Base-by-base conservation (phyloP, 2,329 filamentous ascomycete genomes). In the Fusarium tuaranense region DNA sequence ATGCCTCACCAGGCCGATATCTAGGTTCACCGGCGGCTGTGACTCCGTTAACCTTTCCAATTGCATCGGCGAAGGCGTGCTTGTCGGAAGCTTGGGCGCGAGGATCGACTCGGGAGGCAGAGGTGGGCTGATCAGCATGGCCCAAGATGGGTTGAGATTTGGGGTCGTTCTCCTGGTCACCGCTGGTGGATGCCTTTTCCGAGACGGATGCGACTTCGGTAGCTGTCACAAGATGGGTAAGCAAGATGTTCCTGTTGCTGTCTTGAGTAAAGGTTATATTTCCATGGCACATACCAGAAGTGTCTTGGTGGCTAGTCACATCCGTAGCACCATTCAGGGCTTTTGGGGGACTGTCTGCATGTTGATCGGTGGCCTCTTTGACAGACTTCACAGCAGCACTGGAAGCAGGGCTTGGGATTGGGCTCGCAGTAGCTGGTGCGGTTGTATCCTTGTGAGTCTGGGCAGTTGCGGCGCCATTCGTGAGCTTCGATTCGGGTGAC, bases 91-190 rank as follows among this genome's bases (percentile, higher is more conserved):
- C 38, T 60, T 67, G 74, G 58, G 62, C 63, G 41, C 38, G 70
- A 57, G 58, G 41, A 62, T 70, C 51, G 51, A 34, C 30, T 48
- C 74, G 70, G 53, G 73, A 69, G 39, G 55, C 63, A 14, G 53
- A n/a, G n/a, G 66, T 76, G 76, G 78, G 75, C 68, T 78, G 78
- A 74, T 77, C 70, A 46, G 44, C 63, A 75, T 72, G 72, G 60
- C 70, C 71, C 59, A 70, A 73, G 68, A 34, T 63, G 41, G 67
- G 20, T 39, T 68, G 39, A 22, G 62, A 67, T 69, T 73, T 76
- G 60, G 68, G 48, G 48, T 63, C 44, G 59, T 73, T 65, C 16
- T 76, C 66, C 16, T 57, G 67, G 30, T 78, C 65, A 63, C 67
- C 67, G 30, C 22, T 62, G 34, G 69, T 68, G 30, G 69, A 68